A percentile compares a stretch with the other conserved stretches of the same genome.
These are phyloP conservation scores for Aspergillus calidoustus DNA, from an alignment of 2,329 filamentous ascomycete genomes.

Conservation along the genomic window DNA sequence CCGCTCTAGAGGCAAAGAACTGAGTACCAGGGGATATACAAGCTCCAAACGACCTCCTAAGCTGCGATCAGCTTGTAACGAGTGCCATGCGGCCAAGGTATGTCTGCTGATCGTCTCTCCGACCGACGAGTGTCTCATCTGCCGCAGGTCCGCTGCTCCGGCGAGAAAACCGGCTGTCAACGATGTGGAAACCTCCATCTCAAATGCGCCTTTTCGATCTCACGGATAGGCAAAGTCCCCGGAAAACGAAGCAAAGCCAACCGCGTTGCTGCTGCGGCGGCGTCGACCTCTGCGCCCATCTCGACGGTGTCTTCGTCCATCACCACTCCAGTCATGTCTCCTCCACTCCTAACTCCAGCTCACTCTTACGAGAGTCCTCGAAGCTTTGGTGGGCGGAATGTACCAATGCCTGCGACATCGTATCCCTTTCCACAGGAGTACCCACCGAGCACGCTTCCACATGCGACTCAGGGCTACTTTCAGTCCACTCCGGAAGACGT, in stretches of 20 bases:
- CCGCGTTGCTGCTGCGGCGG: slow-evolving; percentile 13
- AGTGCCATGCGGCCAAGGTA: slow-evolving; percentile 24
- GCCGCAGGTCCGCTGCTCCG: slow-evolving; percentile 23
- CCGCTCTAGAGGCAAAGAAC: not conserved
- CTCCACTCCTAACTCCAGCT: not conserved
- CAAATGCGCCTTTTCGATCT: slow-evolving; percentile 24
- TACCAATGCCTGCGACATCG: not conserved
- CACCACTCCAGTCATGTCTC: slow-evolving; percentile 12
- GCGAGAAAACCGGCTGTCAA: slow-evolving; percentile 24
- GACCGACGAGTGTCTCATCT: not conserved
- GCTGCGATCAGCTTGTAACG: slow-evolving; percentile 23
- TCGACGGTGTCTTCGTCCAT: slow-evolving; percentile 9
- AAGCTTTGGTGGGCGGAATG: not conserved
- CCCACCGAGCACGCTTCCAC: not conserved
- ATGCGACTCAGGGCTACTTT: not conserved
- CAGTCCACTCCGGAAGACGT: slow-evolving; percentile 1
- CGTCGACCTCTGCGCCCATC: not conserved
- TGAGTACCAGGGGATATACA: not conserved
- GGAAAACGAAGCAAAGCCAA: slow-evolving; percentile 25
- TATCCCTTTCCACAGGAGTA: slow-evolving; percentile 1
- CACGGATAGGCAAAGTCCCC: slow-evolving; percentile 24
- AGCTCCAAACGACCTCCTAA: slow-evolving; percentile 22
- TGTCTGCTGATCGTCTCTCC: not conserved
- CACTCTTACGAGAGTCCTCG: not conserved
- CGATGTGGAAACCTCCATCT: slow-evolving; percentile 22